Percentiles rank a stretch among this genome's conserved stretches.
These are phyloP conservation scores for Rhododendron griersonianum DNA, from an alignment of 148 eudicot genomes.

Conservation along the genomic window DNA sequence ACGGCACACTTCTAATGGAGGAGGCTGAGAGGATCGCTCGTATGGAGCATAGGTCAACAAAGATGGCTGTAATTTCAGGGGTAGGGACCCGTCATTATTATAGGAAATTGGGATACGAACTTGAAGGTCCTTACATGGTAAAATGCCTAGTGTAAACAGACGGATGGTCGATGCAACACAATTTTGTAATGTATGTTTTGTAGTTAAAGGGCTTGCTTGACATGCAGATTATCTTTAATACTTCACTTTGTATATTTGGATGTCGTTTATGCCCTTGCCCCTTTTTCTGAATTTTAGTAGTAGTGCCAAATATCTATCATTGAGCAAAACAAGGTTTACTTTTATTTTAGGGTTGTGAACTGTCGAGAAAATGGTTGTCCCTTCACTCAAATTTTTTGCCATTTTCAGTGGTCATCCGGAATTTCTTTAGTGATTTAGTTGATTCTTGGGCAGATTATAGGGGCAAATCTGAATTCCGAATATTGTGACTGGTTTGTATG, in stretches of 20 bases:
- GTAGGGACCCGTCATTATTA: conserved; percentile 98
- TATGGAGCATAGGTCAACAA: conserved; percentile 79
- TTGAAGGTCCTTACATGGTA: conserved; percentile 98
- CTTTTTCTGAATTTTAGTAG: neutral
- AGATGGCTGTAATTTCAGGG: conserved; percentile 90
- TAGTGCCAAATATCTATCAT: neutral
- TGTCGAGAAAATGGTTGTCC: neutral
- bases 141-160: conserved; percentile 44
- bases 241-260: neutral
- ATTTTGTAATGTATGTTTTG: conserved; percentile 12
- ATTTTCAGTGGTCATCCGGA: neutral
- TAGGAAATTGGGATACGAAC: conserved; percentile 91
- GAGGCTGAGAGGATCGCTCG: conserved; percentile 92
- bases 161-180: neutral
- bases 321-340: neutral
- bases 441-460: neutral
- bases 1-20: conserved; percentile 96
- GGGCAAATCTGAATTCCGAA: neutral
- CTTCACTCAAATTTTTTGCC: neutral
- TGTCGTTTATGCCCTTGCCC: neutral
- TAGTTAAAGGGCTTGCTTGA: neutral
- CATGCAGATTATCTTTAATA: neutral
- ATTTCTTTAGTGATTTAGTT: neutral
- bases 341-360: neutral
- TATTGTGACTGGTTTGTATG: neutral